These are phyloP conservation scores for Fusarium graminum DNA, from an alignment of 2,329 filamentous ascomycete genomes.

Conservation along the genomic window DNA sequence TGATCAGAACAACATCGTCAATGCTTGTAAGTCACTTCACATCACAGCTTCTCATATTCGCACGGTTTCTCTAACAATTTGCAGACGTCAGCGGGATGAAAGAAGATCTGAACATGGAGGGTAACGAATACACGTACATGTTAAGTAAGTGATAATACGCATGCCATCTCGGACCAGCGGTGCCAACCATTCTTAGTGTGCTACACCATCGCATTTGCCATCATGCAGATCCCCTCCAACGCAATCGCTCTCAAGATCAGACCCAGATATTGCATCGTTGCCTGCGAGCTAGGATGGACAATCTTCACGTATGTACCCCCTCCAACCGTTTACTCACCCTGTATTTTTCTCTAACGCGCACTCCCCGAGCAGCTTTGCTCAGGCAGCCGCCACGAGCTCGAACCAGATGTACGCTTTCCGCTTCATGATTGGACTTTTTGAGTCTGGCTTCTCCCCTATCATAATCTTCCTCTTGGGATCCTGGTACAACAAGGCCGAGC, in stretches of 20 bases:
- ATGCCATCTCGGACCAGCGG: too few relatives aligned
- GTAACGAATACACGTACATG: constrained; percentile 6
- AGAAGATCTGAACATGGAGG: not conserved
- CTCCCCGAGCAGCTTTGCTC: not conserved
- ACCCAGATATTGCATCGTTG: not conserved
- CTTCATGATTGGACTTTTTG: constrained; percentile 20
- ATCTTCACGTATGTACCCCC: not conserved
- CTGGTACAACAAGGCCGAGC: constrained; percentile 28
- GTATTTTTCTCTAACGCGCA: not conserved
- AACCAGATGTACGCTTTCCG: constrained; percentile 15
- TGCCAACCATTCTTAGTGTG: not conserved
- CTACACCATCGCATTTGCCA: constrained; percentile 2
- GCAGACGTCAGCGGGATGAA: constrained; percentile 9
- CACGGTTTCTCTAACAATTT: not conserved
- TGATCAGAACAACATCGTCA: constrained; percentile 7
- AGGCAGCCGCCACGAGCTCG: constrained; percentile 1
- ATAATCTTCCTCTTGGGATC: constrained; percentile 18
- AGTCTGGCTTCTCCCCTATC: constrained; percentile 22
- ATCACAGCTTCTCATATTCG: not conserved
- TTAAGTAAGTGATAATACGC: not conserved
- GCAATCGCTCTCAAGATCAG: constrained; percentile 1
- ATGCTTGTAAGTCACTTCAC: not conserved
- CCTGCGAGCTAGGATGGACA: not conserved
- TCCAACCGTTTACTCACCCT: not conserved
- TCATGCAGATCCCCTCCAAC: constrained; percentile 4